These are phyloP conservation scores for Pythium dissotocum DNA, from an alignment of 352 stramenopile genomes.

Conservation along the genomic window DNA sequence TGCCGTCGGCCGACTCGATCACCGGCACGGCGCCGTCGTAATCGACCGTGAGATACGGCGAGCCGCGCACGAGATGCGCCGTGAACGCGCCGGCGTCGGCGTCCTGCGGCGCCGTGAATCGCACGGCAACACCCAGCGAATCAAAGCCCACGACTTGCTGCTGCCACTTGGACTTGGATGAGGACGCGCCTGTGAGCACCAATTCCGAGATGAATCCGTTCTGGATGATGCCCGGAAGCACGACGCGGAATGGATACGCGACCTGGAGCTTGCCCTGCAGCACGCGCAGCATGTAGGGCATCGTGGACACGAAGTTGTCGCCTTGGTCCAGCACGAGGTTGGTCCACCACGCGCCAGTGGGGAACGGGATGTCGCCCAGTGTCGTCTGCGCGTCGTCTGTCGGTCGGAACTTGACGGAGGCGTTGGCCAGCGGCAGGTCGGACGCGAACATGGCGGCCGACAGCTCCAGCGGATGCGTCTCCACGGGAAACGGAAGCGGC, in stretches of 20 bases:
- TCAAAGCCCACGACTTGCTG: conserved; percentile 76
- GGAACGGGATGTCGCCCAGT: conserved; percentile 60
- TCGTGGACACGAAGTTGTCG: conserved; percentile 52
- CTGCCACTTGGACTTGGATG: background rate
- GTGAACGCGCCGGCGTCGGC: conserved; percentile 41
- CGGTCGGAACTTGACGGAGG: conserved; percentile 19
- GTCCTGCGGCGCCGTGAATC: conserved; percentile 43
- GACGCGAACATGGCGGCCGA: conserved; percentile 49
- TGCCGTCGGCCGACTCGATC: conserved; percentile 52
- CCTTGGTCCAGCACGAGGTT: conserved; percentile 76
- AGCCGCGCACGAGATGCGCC: conserved; percentile 69
- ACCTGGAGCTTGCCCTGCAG: conserved; percentile 61
- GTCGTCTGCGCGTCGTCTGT: conserved; percentile 30
- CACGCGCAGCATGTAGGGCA: conserved; percentile 71
- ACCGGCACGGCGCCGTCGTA: conserved; percentile 53
- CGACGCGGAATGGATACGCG: conserved; percentile 81
- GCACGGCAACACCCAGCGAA: conserved; percentile 60
- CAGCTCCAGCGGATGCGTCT: conserved; percentile 53
- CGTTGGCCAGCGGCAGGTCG: conserved; percentile 34
- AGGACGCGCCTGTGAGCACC: conserved; percentile 37
- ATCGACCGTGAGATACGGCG: conserved; percentile 79
- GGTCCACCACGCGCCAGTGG: conserved; percentile 80
- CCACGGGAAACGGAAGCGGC: conserved; percentile 53
- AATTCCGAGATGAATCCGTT: conserved; percentile 74
- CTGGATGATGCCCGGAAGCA: conserved; percentile 55